Conservation (phyloP, 2,329 filamentous ascomycete species). For the Ceratocystis diversiconidia region DNA sequence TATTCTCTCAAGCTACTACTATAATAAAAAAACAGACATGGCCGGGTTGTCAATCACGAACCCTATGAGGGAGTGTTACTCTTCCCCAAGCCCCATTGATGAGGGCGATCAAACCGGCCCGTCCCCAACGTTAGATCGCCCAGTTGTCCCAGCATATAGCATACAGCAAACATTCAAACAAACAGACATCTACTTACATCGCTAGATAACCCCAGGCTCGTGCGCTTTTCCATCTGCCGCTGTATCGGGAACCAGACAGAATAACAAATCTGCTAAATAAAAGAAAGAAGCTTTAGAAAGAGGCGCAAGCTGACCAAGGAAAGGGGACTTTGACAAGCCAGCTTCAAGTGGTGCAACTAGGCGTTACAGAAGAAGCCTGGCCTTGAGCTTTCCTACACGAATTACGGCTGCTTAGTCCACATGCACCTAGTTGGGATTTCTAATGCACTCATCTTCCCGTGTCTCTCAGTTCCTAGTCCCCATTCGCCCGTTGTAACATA, state of each 20-base stretch:
- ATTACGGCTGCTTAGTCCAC: not conserved
- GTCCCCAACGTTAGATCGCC: not conserved
- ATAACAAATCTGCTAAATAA: not conserved
- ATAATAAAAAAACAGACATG: not conserved
- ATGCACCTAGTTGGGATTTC: not conserved
- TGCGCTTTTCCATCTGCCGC: not conserved
- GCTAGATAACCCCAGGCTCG: not conserved
- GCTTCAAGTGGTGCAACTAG: not conserved
- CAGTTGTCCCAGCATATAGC: not conserved
- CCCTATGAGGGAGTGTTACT: too few relatives aligned
- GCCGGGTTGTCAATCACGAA: too few relatives aligned
- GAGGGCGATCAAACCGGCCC: constrained; percentile 1
- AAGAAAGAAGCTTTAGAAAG: not conserved
- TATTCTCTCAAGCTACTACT: not conserved
- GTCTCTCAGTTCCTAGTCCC: not conserved
- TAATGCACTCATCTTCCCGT: not conserved
- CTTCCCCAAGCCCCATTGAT: too few relatives aligned
- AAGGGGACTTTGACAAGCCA: not conserved
- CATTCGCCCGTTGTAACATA: too few relatives aligned
- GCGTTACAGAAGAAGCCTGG: not conserved
- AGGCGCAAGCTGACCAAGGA: not conserved
- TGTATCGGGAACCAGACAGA: not conserved
- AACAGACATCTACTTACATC: too few relatives aligned
- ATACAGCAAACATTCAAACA: too few relatives aligned
- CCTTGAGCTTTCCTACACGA: not conserved